Evolutionary conservation across 2,329 filamentous ascomycete species (phyloP).

Genomic region (Tolypocladium sp.): DNA sequence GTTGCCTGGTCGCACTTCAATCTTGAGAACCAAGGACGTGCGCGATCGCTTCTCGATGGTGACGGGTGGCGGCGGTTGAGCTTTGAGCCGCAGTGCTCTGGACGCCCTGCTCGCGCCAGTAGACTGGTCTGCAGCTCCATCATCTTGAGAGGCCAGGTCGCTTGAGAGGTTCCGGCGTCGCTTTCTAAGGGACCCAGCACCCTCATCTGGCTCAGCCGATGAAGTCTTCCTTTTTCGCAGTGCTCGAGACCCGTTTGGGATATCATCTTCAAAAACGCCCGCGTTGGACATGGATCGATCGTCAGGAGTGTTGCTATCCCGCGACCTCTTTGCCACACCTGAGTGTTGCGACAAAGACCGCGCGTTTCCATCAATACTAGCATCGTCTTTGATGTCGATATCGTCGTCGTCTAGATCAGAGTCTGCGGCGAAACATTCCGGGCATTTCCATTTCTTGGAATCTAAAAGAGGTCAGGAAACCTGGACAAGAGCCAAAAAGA

Average conservation of each 20-base stretch:
- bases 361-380: conserved; percentile 11
- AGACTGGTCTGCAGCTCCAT: conserved; percentile 20
- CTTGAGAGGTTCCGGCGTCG: conserved; percentile 39
- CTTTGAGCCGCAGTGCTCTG: conserved; percentile 51
- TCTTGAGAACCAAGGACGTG: conserved; percentile 23
- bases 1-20: conserved; percentile 26
- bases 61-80: conserved; percentile 28
- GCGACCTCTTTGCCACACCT: conserved; percentile 35
- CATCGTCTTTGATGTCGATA: conserved; percentile 15
- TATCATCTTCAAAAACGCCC: conserved; percentile 61
- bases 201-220: conserved; percentile 53
- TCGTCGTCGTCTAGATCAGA: conserved; percentile 21
- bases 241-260: conserved; percentile 66
- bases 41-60: conserved; percentile 29
- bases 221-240: conserved; percentile 80
- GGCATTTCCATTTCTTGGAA: conserved; percentile 40
- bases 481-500: background rate
- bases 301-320: conserved; percentile 26
- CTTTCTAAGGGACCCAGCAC: conserved; percentile 41
- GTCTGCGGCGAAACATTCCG: conserved; percentile 32
- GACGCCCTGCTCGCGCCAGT: conserved; percentile 26
- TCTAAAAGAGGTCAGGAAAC: conserved; percentile 22
- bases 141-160: conserved; percentile 27
- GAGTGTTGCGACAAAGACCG: conserved; percentile 17
- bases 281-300: conserved; percentile 67